Evolutionary conservation across 73 alveolate genomes (phyloP).

Genomic region (Paramecium bursaria): DNA sequence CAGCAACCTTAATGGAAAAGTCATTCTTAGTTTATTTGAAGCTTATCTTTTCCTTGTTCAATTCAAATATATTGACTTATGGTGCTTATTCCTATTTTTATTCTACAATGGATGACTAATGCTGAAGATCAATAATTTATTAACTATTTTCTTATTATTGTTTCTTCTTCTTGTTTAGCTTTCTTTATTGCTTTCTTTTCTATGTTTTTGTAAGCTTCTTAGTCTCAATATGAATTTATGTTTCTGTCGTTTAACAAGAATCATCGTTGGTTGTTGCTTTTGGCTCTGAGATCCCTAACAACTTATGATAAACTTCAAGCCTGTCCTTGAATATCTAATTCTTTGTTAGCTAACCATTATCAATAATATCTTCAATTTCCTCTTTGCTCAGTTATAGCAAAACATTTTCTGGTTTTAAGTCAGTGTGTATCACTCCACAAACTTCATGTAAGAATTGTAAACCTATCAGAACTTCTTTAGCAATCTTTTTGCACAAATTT

Average conservation of each 20-base stretch:
- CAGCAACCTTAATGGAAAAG: constrained; percentile 88
- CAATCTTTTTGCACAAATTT: constrained; percentile 77
- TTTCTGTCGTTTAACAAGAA: background rate
- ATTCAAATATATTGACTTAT: background rate
- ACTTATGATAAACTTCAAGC: constrained; percentile 41
- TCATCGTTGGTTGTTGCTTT: background rate
- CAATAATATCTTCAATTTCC: constrained; percentile 82
- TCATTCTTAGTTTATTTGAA: constrained; percentile 34
- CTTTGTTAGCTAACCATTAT: constrained; percentile 57
- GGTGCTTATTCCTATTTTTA: no score
- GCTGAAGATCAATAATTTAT: no score
- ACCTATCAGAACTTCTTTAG: constrained; percentile 95
- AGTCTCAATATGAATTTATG: constrained; percentile 1
- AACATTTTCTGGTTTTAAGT: constrained; percentile 96
- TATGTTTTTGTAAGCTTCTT: constrained; percentile 50
- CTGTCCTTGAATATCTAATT: constrained; percentile 55
- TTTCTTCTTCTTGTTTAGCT: constrained; percentile 55
- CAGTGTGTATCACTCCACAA: constrained; percentile 96
- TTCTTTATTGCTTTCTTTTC: constrained; percentile 56
- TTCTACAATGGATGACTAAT: no score
- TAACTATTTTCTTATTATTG: constrained; percentile 47
- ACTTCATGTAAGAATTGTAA: constrained; percentile 95
- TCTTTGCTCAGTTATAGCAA: constrained; percentile 83
- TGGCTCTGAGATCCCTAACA: constrained; percentile 28
- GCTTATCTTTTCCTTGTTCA: background rate